Evolutionary conservation across 2,329 filamentous ascomycete species (phyloP).

Genomic region (Aspergillus pseudoglaucus): DNA sequence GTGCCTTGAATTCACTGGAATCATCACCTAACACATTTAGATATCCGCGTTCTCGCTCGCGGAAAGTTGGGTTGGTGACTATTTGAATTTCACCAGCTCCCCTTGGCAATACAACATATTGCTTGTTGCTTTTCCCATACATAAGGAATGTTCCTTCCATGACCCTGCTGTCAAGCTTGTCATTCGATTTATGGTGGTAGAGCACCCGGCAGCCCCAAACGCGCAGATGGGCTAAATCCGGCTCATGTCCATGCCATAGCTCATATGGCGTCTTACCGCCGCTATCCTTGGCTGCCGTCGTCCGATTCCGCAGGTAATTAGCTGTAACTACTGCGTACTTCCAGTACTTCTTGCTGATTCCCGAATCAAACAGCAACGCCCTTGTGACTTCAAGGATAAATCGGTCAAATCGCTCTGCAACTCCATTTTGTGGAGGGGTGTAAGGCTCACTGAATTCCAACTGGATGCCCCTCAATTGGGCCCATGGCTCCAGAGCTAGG

Average conservation of each 20-base stretch:
- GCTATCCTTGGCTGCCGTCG: not conserved
- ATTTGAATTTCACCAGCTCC: not conserved
- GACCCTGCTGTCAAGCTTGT: not conserved
- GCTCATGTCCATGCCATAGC: not conserved
- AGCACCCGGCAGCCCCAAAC: not conserved
- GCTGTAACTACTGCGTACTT: not conserved
- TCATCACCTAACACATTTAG: not conserved
- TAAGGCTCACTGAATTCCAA: not conserved
- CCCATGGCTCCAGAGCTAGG: not conserved
- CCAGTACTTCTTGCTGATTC: not conserved
- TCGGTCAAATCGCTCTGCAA: not conserved
- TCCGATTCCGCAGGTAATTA: not conserved
- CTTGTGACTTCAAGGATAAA: not conserved
- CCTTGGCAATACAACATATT: not conserved
- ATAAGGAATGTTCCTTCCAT: not conserved
- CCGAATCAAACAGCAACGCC: not conserved
- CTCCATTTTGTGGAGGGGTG: not conserved
- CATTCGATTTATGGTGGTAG: not conserved
- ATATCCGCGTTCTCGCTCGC: not conserved
- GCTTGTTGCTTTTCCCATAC: not conserved
- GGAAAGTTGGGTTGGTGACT: not conserved
- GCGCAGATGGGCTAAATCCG: not conserved
- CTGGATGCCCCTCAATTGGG: not conserved
- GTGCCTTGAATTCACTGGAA: too few species aligned
- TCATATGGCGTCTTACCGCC: not conserved